Percentiles rank a stretch among this genome's conserved stretches.
Evolutionary conservation across 1,139 yeast species (phyloP).

Genomic region (Yamadazyma dendronema): DNA sequence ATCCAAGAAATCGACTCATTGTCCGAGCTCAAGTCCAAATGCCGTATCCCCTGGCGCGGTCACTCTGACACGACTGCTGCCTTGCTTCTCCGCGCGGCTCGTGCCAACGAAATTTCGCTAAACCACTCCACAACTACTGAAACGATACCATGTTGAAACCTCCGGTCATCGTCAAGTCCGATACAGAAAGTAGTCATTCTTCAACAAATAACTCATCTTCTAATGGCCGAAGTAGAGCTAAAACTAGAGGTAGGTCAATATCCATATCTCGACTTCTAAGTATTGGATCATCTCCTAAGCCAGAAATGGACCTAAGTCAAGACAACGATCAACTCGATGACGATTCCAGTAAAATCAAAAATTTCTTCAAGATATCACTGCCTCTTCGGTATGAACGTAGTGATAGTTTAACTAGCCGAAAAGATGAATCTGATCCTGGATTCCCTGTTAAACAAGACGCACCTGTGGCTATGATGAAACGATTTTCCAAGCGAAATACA

Average conservation of each 20-base stretch:
- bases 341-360: constrained; percentile 20
- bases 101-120: not conserved
- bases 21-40: no score
- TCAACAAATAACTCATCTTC: not conserved
- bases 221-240: not conserved
- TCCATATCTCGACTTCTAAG: constrained; percentile 13
- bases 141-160: constrained; percentile 12
- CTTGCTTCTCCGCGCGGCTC: constrained; percentile 2
- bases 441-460: constrained; percentile 8
- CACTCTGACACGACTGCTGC: not conserved
- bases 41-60: no score
- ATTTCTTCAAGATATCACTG: constrained; percentile 20
- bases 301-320: not conserved
- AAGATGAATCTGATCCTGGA: not conserved
- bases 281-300: constrained; percentile 3
- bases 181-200: constrained; percentile 7
- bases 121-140: not conserved
- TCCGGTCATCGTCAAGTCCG: constrained; percentile 13
- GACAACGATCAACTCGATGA: constrained; percentile 3
- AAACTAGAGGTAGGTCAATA: constrained; percentile 11
- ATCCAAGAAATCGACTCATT: no score
- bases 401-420: not conserved
- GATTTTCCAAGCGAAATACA: constrained; percentile 3
- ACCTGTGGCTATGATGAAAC: constrained; percentile 10
- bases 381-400: constrained; percentile 3